Conservation (phyloP, 2,329 filamentous ascomycete genomes). For the Penicillium occitanis region DNA sequence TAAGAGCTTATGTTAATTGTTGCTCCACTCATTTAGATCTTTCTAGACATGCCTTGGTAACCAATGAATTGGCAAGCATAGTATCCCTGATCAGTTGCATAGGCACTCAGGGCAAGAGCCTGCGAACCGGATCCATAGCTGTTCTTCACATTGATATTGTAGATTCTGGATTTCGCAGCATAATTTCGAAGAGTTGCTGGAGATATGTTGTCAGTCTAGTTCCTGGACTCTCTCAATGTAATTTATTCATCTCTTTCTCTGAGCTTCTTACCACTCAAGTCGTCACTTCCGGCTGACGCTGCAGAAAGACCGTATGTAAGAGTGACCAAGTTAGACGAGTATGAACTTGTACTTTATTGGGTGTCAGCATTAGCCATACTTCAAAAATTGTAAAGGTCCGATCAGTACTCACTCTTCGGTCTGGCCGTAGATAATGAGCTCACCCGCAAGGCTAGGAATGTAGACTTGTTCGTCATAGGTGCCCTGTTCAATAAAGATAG, state of each 20-base stretch:
- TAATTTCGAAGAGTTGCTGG: slow-evolving; percentile 19
- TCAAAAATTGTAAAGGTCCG: background rate
- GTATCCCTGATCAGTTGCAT: slow-evolving; percentile 55
- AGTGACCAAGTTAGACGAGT: slow-evolving; percentile 59
- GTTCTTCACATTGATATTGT: slow-evolving; percentile 28
- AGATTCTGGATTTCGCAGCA: slow-evolving; percentile 21
- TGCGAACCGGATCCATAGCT: slow-evolving; percentile 24
- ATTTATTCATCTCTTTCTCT: too few species aligned
- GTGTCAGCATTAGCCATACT: background rate
- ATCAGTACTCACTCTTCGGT: slow-evolving; percentile 42
- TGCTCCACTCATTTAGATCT: background rate
- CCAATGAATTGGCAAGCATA: slow-evolving; percentile 58
- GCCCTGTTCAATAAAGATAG: slow-evolving; percentile 63
- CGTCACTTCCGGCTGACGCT: slow-evolving; percentile 23
- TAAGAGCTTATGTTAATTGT: background rate
- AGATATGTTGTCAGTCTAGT: background rate
- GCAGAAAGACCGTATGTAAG: slow-evolving; percentile 39
- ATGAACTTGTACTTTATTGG: slow-evolving; percentile 46
- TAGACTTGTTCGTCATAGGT: slow-evolving; percentile 63
- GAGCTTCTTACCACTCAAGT: slow-evolving; percentile 25
- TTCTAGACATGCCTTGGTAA: slow-evolving; percentile 41
- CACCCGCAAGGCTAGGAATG: slow-evolving; percentile 49
- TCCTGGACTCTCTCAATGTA: too few species aligned
- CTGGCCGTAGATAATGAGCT: slow-evolving; percentile 60
- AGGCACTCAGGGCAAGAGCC: slow-evolving; percentile 53